Conservation (phyloP, 2,329 filamentous ascomycete genomes). For the Calonectria hawksworthii region DNA sequence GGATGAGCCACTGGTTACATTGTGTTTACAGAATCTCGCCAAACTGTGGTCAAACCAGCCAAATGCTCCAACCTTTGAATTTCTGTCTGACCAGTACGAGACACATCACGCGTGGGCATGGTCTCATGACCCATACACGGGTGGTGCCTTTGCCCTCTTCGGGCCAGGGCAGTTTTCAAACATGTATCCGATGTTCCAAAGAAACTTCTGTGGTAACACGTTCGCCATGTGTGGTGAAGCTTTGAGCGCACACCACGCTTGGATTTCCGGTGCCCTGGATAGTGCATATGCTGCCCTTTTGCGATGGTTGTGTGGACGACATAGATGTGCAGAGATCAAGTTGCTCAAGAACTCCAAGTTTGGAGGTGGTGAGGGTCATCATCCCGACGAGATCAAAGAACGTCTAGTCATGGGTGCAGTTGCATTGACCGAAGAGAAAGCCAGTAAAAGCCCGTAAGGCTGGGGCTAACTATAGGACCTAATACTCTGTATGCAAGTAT, state of each 20-base stretch:
- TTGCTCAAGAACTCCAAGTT: constrained; percentile 20
- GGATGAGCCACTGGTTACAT: constrained; percentile 19
- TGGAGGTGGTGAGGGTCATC: neutral
- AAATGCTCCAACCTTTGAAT: constrained; percentile 1
- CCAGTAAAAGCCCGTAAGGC: too few relatives aligned
- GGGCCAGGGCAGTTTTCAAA: constrained; percentile 56
- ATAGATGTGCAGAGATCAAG: rapidly evolving
- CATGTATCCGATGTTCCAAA: constrained; percentile 49
- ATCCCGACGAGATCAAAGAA: constrained; percentile 26
- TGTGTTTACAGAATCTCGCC: constrained; percentile 30
- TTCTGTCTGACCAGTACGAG: constrained; percentile 23
- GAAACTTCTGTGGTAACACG: constrained; percentile 43
- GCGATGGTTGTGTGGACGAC: constrained; percentile 13
- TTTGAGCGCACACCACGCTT: constrained; percentile 53
- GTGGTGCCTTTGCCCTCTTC: constrained; percentile 57
- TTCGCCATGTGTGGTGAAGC: constrained; percentile 56
- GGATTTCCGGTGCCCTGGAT: constrained; percentile 55
- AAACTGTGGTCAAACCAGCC: constrained; percentile 19
- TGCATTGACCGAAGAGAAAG: neutral
- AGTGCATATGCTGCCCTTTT: constrained; percentile 43
- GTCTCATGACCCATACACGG: constrained; percentile 50
- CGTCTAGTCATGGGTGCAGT: neutral
- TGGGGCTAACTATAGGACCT: too few relatives aligned
- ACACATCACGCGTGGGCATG: constrained; percentile 54
- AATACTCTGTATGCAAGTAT: too few relatives aligned